Base-by-base conservation (phyloP, 345 rosid species). In the Eucalyptus decipiens region DNA sequence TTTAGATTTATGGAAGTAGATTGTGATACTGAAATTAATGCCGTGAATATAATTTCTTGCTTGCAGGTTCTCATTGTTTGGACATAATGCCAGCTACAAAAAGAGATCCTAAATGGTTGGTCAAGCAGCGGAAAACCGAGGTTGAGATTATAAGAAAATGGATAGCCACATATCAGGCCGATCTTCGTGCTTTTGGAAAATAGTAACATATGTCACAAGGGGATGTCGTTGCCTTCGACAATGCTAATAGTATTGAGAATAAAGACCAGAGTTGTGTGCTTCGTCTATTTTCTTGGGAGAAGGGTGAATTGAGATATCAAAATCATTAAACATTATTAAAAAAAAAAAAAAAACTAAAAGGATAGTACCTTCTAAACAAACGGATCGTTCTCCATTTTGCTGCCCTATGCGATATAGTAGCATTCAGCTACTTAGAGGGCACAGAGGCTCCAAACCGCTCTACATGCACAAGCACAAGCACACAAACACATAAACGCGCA, bases 51-150 rank as follows among this genome's bases (percentile, higher is more conserved):
- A 69, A 34, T 34, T 69, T 69, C 23, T 34, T 19, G 21, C 14
- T 10, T 49, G 87, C 86, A 93, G 94, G 94, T 45, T 92, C 94
- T 49, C 94, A 94, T 91, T 91, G 94, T 88, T 89, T 91, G 91
- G 94, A 94, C 62, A 48, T 94, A 83, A 45, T 45, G 30, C 23
- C 9, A n/a, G 51, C 87, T 32, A 47, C 30, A 2, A 43, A 58
- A 80, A 80, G 42, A 37, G 95, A 93, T 90, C 93, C 94, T 23
- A 67, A 89, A 13, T 93, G 93, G 95, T 42, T 93, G 88, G 90
- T 88, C 50, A 65, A 28, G 91, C 94, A 93, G 85, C 43, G 93
- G 18, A 43, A 88, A 80, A 62, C 47, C 11, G 94, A 91, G 83
- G 87, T 92, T 28, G 45, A 90, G 87, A 92, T 94, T 17, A 91